Evolutionary conservation across 257 asterid species (phyloP).

Genomic region (Galeopsis tetrahit): DNA sequence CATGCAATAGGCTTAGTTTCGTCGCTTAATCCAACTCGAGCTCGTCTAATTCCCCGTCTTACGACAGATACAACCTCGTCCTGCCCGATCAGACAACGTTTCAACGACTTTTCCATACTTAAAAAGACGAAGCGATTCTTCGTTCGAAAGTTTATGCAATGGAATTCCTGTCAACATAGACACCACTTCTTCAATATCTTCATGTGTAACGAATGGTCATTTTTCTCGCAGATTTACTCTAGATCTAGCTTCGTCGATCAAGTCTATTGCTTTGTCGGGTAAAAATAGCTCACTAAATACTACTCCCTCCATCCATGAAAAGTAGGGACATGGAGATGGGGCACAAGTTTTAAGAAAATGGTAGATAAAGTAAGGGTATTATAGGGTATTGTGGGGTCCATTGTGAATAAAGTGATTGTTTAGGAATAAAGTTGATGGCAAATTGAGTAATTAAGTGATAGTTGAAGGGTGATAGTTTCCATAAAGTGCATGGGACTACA

Average conservation of each 20-base stretch:
- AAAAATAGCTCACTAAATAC: background rate
- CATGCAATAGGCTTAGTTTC: slow-evolving; percentile 66
- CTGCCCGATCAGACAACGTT: slow-evolving; percentile 43
- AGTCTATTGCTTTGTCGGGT: background rate
- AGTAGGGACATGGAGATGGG: too few species aligned
- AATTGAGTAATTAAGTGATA: too few species aligned
- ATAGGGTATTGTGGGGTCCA: too few species aligned
- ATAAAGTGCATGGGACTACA: too few species aligned
- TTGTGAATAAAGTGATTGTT: too few species aligned
- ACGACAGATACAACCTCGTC: slow-evolving; percentile 70
- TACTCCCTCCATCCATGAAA: too few species aligned
- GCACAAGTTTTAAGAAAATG: too few species aligned
- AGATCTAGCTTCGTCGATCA: slow-evolving; percentile 46
- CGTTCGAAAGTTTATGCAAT: slow-evolving; percentile 41
- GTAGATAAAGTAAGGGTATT: too few species aligned
- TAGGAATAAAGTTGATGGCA: too few species aligned
- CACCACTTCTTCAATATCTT: slow-evolving; percentile 41
- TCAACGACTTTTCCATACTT: slow-evolving; percentile 36
- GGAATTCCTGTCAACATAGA: slow-evolving; percentile 54
- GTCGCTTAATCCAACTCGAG: slow-evolving; percentile 68
- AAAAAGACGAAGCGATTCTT: slow-evolving; percentile 54
- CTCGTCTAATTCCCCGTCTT: slow-evolving; percentile 68
- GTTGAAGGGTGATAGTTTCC: too few species aligned
- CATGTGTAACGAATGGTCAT: slow-evolving; percentile 33
- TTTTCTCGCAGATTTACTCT: slow-evolving; percentile 36